Percentiles rank a stretch among this genome's conserved stretches.
These are phyloP conservation scores for Pseudocercospora vitis DNA, from an alignment of 2,329 filamentous ascomycete species.

Conservation along the genomic window DNA sequence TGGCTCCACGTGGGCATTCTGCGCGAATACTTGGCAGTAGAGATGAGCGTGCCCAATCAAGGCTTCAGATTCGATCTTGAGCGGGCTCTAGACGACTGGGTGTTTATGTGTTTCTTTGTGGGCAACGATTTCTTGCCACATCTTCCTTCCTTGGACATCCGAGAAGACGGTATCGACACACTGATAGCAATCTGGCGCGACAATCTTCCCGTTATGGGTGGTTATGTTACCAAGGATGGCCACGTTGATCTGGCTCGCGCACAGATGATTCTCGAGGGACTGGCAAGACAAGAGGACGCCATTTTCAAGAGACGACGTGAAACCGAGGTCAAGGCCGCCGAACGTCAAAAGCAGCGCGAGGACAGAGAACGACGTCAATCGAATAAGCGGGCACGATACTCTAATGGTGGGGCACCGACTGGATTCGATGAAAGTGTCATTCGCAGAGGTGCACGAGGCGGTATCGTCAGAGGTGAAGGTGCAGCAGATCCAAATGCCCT, in stretches of 20 bases:
- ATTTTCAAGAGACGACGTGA: conserved; percentile 90
- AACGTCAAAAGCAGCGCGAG: conserved; percentile 74
- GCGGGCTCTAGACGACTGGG: conserved; percentile 93
- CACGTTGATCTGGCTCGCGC: conserved; percentile 83
- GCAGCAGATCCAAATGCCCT: conserved; percentile 45
- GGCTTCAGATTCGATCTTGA: conserved; percentile 91
- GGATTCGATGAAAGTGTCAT: conserved; percentile 37
- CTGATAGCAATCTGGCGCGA: conserved; percentile 97
- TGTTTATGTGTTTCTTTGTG: conserved; percentile 99
- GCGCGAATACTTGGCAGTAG: conserved; percentile 87
- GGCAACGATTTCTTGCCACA: conserved; percentile 98
- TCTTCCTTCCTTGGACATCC: conserved; percentile 93
- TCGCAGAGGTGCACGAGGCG: conserved; percentile 36
- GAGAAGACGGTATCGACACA: conserved; percentile 95
- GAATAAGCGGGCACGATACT: conserved; percentile 35
- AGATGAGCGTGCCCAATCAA: conserved; percentile 78
- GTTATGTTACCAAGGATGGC: conserved; percentile 94
- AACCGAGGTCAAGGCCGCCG: conserved; percentile 78
- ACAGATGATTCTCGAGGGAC: conserved; percentile 81
- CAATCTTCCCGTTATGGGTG: conserved; percentile 85
- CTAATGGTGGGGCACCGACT: conserved; percentile 32
- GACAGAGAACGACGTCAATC: conserved; percentile 60
- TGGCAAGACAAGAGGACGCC: conserved; percentile 88
- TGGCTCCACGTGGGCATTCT: conserved; percentile 94
- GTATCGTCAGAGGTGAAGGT: conserved; percentile 36